Conservation (phyloP, 148 eudicot genomes). For the Selenicereus undatus region DNA sequence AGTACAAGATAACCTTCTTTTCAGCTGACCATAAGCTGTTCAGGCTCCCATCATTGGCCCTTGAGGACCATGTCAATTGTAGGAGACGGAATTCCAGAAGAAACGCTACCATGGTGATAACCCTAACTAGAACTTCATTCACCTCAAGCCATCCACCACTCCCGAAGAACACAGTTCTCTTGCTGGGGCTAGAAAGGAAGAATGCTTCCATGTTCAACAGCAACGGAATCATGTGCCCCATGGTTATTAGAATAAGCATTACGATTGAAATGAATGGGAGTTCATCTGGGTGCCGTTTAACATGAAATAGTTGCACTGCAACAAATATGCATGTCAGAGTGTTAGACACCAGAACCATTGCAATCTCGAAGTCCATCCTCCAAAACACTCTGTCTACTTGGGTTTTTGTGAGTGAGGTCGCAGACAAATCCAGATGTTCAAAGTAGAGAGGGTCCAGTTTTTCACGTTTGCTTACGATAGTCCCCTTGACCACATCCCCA, state of each 20-base stretch:
- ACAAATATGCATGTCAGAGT: constrained; percentile 74
- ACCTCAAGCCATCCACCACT: constrained; percentile 86
- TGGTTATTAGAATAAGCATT: constrained; percentile 66
- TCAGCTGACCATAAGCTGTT: constrained; percentile 49
- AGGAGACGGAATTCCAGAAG: constrained; percentile 78
- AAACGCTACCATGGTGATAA: constrained; percentile 88
- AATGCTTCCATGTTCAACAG: constrained; percentile 81
- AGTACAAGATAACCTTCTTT: constrained; percentile 56
- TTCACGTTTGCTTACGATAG: constrained; percentile 66
- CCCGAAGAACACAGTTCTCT: constrained; percentile 50
- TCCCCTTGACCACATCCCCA: constrained; percentile 43
- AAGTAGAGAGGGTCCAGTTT: constrained; percentile 62
- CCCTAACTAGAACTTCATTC: constrained; percentile 80
- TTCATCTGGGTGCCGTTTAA: constrained; percentile 50
- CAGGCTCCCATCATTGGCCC: constrained; percentile 38
- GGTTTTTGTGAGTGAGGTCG: constrained; percentile 47
- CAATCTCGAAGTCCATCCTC: constrained; percentile 89
- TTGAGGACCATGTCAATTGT: constrained; percentile 76
- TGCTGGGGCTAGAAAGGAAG: constrained; percentile 43
- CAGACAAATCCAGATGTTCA: constrained; percentile 48
- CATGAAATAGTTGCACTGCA: constrained; percentile 67
- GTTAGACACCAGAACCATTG: constrained; percentile 77
- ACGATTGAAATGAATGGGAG: constrained; percentile 67
- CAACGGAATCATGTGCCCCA: constrained; percentile 78
- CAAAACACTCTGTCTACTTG: constrained; percentile 56